Conservation (phyloP, 495 filamentous ascomycete genomes). For the Trichodelitschia bisporula region DNA sequence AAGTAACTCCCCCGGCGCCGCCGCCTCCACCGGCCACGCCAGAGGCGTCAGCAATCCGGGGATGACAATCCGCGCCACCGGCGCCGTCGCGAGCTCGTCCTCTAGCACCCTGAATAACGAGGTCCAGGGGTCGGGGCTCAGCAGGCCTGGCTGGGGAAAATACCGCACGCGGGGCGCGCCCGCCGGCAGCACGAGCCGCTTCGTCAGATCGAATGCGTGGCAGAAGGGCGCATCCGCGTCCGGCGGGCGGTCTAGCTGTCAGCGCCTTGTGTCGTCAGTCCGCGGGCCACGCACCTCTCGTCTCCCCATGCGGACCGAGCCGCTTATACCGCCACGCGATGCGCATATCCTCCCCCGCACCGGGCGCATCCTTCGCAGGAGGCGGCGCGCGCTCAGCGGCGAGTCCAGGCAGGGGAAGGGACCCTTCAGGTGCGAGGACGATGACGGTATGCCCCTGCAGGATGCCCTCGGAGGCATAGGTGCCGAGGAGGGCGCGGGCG, state of each 20-base stretch:
- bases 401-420: slow-evolving; percentile 60
- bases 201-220: slow-evolving; percentile 76
- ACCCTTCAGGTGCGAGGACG: slow-evolving; percentile 52
- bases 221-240: slow-evolving; percentile 29
- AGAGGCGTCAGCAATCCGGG: slow-evolving; percentile 67
- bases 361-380: slow-evolving; percentile 7
- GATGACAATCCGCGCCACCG: slow-evolving; percentile 62
- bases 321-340: slow-evolving; percentile 96
- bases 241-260: slow-evolving; percentile 1
- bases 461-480: slow-evolving; percentile 82
- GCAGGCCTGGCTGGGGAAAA: slow-evolving; percentile 12
- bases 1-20: slow-evolving; percentile 44
- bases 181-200: slow-evolving; percentile 37
- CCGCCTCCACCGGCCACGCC: slow-evolving; percentile 42
- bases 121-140: slow-evolving; percentile 26
- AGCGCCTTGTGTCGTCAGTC: neutral
- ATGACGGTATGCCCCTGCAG: slow-evolving; percentile 79
- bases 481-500: slow-evolving; percentile 57
- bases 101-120: slow-evolving; percentile 35
- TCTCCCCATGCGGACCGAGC: slow-evolving; percentile 38
- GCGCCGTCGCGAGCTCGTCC: slow-evolving; percentile 28
- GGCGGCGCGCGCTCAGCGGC: slow-evolving; percentile 56
- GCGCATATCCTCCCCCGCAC: slow-evolving; percentile 72
- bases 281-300: slow-evolving; percentile 29
- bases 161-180: slow-evolving; percentile 16